phyloP scores from a whole-genome alignment of 2,329 filamentous ascomycete species.

The Diaporthe vaccinii region DNA sequence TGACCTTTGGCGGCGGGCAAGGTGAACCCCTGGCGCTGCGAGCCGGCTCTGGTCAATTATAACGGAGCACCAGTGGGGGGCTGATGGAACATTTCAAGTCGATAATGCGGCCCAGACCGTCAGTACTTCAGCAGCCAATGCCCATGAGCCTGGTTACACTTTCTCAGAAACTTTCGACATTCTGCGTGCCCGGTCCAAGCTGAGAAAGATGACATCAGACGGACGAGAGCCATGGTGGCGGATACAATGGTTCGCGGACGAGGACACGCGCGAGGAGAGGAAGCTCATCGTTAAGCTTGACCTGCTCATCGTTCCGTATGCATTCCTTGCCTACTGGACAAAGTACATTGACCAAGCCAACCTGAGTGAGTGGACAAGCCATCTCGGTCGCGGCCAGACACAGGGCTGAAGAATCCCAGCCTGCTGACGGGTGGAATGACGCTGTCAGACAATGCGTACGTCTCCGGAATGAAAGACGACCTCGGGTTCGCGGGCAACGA shows the following conservation, averaged over 20 bases:
- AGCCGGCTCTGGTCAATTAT: not conserved
- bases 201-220: constrained; percentile 9
- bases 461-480: constrained; percentile 66
- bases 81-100: not conserved
- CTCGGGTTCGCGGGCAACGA: constrained; percentile 65
- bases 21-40: not conserved
- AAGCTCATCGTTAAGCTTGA: constrained; percentile 69
- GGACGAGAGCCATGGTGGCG: constrained; percentile 28
- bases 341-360: constrained; percentile 70
- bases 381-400: not conserved
- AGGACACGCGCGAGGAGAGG: constrained; percentile 64
- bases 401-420: constrained; percentile 34
- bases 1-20: not conserved
- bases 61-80: not conserved
- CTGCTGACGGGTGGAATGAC: not conserved
- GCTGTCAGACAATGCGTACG: constrained; percentile 65
- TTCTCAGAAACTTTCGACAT: not conserved
- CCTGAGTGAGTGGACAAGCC: constrained; percentile 55
- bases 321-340: constrained; percentile 67
- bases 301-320: constrained; percentile 67
- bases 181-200: not conserved
- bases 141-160: not conserved
- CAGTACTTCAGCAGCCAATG: not conserved
- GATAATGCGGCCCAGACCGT: not conserved
- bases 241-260: constrained; percentile 59